Percentiles rank a stretch among this genome's conserved stretches.
Conservation (phyloP, 371 early-diverging fungal species). For the Smittium culicis region DNA sequence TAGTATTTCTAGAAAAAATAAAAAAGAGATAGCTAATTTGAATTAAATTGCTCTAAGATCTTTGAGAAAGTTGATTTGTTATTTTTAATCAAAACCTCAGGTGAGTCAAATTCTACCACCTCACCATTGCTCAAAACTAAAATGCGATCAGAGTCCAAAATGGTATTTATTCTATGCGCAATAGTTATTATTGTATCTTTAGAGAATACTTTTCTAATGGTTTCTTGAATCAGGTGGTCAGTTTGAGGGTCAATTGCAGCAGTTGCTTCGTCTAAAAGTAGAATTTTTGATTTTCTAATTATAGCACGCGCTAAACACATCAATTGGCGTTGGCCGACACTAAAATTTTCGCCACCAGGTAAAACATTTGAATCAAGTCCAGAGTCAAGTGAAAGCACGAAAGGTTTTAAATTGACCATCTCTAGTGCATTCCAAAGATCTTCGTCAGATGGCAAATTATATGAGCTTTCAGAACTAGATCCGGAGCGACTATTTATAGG, state of each 20-base stretch:
- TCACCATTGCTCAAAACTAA: conserved; percentile 63
- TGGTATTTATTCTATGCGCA: conserved; percentile 67
- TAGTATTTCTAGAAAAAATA: too few species aligned
- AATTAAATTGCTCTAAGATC: too few species aligned
- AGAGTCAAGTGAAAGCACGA: conserved; percentile 28
- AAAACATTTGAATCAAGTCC: conserved; percentile 44
- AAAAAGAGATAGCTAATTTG: too few species aligned
- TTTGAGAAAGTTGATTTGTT: too few species aligned
- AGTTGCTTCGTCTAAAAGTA: conserved; percentile 81
- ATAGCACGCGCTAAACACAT: conserved; percentile 75
- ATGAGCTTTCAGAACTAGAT: conserved; percentile 77
- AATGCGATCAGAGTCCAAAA: conserved; percentile 69
- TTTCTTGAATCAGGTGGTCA: conserved; percentile 44
- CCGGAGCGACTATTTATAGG: conserved; percentile 67
- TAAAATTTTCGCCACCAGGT: conserved; percentile 65
- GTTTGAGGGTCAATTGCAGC: conserved; percentile 64
- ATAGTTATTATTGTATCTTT: conserved; percentile 60
- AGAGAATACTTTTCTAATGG: conserved; percentile 45
- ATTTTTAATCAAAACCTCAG: conserved; percentile 71
- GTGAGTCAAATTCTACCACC: conserved; percentile 49
- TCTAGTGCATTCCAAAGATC: conserved; percentile 57
- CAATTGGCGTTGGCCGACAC: conserved; percentile 82
- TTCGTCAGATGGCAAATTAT: conserved; percentile 40
- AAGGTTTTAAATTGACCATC: background rate
- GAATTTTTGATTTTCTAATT: conserved; percentile 51